Evolutionary conservation across 257 asterid species (phyloP), one percentile per base, ranked within the genome.

Genomic region (Coffea eugenioides): DNA sequence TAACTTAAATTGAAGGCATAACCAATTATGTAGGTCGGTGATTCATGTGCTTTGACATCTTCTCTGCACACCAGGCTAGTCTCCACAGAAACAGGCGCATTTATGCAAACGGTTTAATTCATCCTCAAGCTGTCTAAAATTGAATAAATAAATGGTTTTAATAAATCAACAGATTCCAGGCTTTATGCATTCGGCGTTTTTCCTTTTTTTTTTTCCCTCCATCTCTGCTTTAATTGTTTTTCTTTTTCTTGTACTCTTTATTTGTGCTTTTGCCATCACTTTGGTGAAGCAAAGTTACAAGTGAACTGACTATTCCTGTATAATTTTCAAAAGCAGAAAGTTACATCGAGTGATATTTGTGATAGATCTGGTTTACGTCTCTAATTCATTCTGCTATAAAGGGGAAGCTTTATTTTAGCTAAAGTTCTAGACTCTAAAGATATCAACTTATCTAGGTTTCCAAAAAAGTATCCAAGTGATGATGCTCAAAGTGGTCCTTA

Each of bases 71-170:
- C 3, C 51, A 77, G 34, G 56, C 15, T 23, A 23, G 8, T 69
- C 69, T 6, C 81, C 76, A 52, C 4, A 41, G 51, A 69, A 70
- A 69, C 77, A 41, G 77, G 71, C 69, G 39, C 34, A 39, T 39
- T 23, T 69, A 54, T 70, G 18, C 70, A 36, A 56, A 56, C 7
- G 73, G 13, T 13, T 9, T 39, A 21, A 46, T 69, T 69, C 49
- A 20, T 39, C 27, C n/a, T 48, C 20, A 65, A 65, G 69, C 69
- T 65, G 41, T 65, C 27, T 25, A 59, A 6, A 62, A 62, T 23
- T 62, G 11, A 64, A 64, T 12, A 31, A 66, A 2, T 11, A 23
- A 9, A 11, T 27, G 34, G 34, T 2, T 8, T 12, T 9, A 59
- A 59, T 5, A 59, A 2, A 59, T 59, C 15, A 36, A 56, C 45